These are phyloP conservation scores for Gamsiella multidivaricata DNA, from an alignment of 192 early-diverging fungal species.

Conservation along the genomic window DNA sequence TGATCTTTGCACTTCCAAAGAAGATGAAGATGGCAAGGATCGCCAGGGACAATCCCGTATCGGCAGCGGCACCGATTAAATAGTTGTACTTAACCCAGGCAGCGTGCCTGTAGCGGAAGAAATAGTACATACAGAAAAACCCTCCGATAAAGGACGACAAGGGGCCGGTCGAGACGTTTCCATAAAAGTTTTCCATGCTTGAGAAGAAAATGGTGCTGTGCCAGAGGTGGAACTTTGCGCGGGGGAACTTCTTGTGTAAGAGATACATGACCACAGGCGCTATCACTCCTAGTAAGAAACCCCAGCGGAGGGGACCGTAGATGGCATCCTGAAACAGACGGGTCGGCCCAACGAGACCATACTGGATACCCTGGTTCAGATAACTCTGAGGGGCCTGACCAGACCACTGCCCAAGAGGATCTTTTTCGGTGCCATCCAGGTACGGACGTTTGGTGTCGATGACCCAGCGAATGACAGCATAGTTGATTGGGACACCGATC, in stretches of 20 bases:
- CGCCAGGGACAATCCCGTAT: conserved; percentile 48
- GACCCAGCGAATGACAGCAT: conserved; percentile 55
- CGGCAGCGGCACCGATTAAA: conserved; percentile 47
- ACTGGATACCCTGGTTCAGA: conserved; percentile 54
- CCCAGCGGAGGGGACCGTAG: conserved; percentile 58
- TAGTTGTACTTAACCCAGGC: conserved; percentile 60
- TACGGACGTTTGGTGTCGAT: conserved; percentile 57
- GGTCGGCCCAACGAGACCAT: conserved; percentile 48
- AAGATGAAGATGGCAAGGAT: conserved; percentile 47
- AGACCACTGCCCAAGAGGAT: conserved; percentile 60
- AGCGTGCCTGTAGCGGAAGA: conserved; percentile 54
- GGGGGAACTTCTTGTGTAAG: conserved; percentile 56
- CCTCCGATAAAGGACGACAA: conserved; percentile 55
- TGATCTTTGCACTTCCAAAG: conserved; percentile 51
- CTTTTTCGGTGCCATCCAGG: conserved; percentile 48
- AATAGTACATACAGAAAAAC: conserved; percentile 57
- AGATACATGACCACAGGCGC: conserved; percentile 53
- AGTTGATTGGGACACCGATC: conserved; percentile 57
- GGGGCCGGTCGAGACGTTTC: conserved; percentile 57
- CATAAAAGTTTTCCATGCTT: conserved; percentile 56
- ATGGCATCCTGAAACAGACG: conserved; percentile 47
- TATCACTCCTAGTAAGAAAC: conserved; percentile 53
- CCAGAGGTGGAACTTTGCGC: conserved; percentile 55
- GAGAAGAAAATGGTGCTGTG: conserved; percentile 58
- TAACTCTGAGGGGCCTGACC: conserved; percentile 44